Base-by-base conservation (phyloP, 1,284 basidiomycete genomes). In the Austroboletus novae-zelandiae region DNA sequence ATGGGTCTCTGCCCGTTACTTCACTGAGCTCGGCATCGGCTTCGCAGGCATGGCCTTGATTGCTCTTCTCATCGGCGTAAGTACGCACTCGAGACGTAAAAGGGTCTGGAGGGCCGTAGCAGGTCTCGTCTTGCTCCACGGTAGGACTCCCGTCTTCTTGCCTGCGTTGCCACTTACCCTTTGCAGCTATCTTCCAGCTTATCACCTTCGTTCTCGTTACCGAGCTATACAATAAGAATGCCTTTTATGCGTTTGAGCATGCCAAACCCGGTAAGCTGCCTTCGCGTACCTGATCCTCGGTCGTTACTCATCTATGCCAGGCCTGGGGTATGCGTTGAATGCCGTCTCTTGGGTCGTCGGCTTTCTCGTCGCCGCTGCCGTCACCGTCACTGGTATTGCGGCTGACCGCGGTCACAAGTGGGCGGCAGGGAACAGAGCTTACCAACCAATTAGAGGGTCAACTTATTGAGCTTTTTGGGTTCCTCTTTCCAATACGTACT, bases 341-440 rank as follows among this genome's bases (percentile, higher is more conserved):
- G 71, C 73, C 0, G 41, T 84, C 17, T 79, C 83, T 9, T 90
- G 88, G 88, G 59, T 81, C 14, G 60, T 71, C 10, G 79, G 80
- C 36, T 57, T 84, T 42, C 45, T 84, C 30, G 74, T 80, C 32
- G 74, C 76, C 2, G 54, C 70, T 31, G 81, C 75, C 2, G 80
- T 89, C 13, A 69, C 85, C 9, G 68, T 75, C 20, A 87, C 84
- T 5, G 88, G 88, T 10, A 65, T 82, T 8, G 79, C 84, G 52
- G 86, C 87, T 9, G 80, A 81, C 52, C 76, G 73, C 43, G 88
- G 88, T 7, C 73, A 85, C 57, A 71, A 69, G 50, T 90, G 87
- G 87, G 86, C 86, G 40, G 87, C 87, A 36, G 86, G 86, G 43
- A 85, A 86, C 58, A 75, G 86, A 50, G 79, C 80, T 9, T 89